phyloP scores from a whole-genome alignment of 1,139 yeast genomes.

The Hemisphaericaspora xylofermentans region DNA sequence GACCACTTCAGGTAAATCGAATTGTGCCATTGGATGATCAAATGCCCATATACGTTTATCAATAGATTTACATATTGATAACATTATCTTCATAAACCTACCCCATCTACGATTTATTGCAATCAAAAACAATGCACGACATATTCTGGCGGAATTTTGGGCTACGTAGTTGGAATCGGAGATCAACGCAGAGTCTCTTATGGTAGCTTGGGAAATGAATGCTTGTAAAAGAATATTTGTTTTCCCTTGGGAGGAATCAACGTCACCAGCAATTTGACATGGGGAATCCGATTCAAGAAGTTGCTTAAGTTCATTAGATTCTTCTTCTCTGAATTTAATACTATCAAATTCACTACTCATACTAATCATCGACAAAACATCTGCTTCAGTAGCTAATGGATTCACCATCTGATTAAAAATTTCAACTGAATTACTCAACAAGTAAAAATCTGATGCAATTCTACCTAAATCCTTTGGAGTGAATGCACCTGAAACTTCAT shows the following conservation, averaged over 20 bases:
- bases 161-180: slow-evolving; percentile 94
- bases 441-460: slow-evolving; percentile 90
- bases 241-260: slow-evolving; percentile 79
- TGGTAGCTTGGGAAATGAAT: slow-evolving; percentile 70
- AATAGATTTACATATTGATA: slow-evolving; percentile 81
- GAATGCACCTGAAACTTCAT: slow-evolving; percentile 78
- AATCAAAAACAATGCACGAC: slow-evolving; percentile 84
- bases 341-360: slow-evolving; percentile 95
- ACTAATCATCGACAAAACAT: slow-evolving; percentile 82
- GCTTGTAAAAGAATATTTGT: slow-evolving; percentile 87
- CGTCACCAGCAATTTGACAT: slow-evolving; percentile 80
- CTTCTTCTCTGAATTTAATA: slow-evolving; percentile 86
- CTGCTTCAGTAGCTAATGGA: slow-evolving; percentile 90
- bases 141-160: slow-evolving; percentile 89
- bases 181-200: slow-evolving; percentile 75
- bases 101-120: slow-evolving; percentile 94
- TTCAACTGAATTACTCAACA: slow-evolving; percentile 82
- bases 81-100: slow-evolving; percentile 64
- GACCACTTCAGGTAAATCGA: slow-evolving; percentile 71
- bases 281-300: slow-evolving; percentile 63
- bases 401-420: slow-evolving; percentile 82
- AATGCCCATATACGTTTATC: slow-evolving; percentile 86
- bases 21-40: slow-evolving; percentile 87
- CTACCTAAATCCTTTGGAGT: slow-evolving; percentile 89
- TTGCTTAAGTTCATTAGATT: slow-evolving; percentile 65